Evolutionary conservation across 129 eudicot genomes (phyloP).

Genomic region (Chrysanthemum lavandulifolium): DNA sequence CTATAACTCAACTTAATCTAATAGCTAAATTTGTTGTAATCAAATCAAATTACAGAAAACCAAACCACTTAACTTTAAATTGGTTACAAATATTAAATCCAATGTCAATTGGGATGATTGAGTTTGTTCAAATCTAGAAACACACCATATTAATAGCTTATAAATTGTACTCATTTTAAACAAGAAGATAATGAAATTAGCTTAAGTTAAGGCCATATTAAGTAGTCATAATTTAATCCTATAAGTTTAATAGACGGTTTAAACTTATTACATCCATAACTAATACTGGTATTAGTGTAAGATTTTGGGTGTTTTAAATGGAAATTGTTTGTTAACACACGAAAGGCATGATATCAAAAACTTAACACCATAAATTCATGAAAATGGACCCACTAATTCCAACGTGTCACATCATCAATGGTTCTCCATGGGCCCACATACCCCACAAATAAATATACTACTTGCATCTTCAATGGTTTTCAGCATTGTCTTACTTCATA

Average conservation of each 20-base stretch:
- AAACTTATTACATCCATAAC: constrained; percentile 14
- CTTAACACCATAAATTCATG: constrained; percentile 41
- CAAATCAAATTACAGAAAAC: too few relatives aligned
- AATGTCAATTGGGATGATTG: background rate
- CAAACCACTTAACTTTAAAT: too few relatives aligned
- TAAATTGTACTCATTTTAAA: too few relatives aligned
- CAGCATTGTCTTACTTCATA: constrained; percentile 16
- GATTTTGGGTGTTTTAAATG: constrained; percentile 35
- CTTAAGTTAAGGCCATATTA: constrained; percentile 3
- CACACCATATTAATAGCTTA: background rate
- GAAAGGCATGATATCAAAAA: constrained; percentile 35
- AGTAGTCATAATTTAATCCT: background rate
- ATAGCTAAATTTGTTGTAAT: too few relatives aligned
- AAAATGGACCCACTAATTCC: constrained; percentile 27
- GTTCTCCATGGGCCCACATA: constrained; percentile 24
- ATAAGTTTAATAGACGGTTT: constrained; percentile 18
- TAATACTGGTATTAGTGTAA: constrained; percentile 8
- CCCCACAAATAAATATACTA: constrained; percentile 37
- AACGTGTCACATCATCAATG: constrained; percentile 35
- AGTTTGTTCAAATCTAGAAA: constrained; percentile 3
- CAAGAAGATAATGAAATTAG: background rate
- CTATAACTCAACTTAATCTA: too few relatives aligned
- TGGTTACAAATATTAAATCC: background rate
- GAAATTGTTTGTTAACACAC: constrained; percentile 36
- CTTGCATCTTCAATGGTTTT: constrained; percentile 20